Evolutionary conservation across 805 yeast genomes (phyloP).

Genomic region (Wickerhamiella parazyma): DNA sequence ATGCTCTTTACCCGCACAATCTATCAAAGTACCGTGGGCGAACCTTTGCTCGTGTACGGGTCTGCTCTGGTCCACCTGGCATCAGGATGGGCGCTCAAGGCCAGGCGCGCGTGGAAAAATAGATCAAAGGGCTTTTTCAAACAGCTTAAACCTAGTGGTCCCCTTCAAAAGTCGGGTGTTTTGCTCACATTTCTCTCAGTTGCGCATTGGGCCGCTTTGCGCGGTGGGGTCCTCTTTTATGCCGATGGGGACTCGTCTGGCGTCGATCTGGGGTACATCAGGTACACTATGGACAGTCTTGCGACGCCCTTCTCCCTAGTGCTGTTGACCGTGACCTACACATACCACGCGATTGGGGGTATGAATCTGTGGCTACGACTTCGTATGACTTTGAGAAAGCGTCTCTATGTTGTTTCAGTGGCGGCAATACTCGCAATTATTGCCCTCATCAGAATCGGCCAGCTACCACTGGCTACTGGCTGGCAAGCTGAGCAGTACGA

Average conservation of each 20-base stretch:
- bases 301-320: constrained; percentile 3
- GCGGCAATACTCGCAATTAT: background rate
- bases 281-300: constrained; percentile 16
- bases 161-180: constrained; percentile 35
- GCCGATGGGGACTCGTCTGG: constrained; percentile 51
- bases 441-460: background rate
- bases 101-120: constrained; percentile 12
- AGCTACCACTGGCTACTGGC: constrained; percentile 1
- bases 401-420: background rate
- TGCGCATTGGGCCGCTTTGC: constrained; percentile 36
- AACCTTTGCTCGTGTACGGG: constrained; percentile 35
- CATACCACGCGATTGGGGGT: constrained; percentile 15
- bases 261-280: constrained; percentile 39
- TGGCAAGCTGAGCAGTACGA: constrained; percentile 7
- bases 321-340: background rate
- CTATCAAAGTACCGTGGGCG: constrained; percentile 43
- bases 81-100: constrained; percentile 35
- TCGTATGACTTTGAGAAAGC: background rate
- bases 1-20: constrained; percentile 48
- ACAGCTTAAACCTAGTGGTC: background rate
- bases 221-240: constrained; percentile 37
- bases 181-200: constrained; percentile 32
- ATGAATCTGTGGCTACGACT: constrained; percentile 1
- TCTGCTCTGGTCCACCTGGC: constrained; percentile 36
- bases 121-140: constrained; percentile 34